Evolutionary conservation across 345 rosid species (phyloP), one percentile per base, ranked within the genome.

Genomic region (Sonneratia caseolaris): DNA sequence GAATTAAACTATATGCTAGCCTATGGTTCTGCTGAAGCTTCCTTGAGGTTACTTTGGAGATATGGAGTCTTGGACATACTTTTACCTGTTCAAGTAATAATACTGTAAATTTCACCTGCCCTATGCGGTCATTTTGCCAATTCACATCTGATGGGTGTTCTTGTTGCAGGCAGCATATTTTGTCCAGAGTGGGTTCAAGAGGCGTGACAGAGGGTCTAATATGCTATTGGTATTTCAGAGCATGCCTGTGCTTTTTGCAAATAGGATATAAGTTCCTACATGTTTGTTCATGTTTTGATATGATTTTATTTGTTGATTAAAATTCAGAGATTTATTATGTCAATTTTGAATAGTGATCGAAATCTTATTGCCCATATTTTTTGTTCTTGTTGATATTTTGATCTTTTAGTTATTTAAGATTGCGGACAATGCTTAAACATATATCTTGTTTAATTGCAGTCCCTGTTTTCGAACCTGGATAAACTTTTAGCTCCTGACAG

Each of bases 1-100:
- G 99, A 96, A 87, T 81, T 92, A 92, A 96, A 96, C 79, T 92
- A 92, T 81, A 91, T 96, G 99, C 80, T 96, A 56, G 93, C 99
- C 21, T 91, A 89, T 82, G 99, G 99, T 68, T 91, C 97, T 65
- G 96, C 94, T 37, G 97, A 92, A 87, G 89, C 98, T 73, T 92
- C 99, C 75, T 78, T 96, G 71, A 88, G 98, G 76, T 79, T 87
- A 74, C 73, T 96, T 62, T 96, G 97, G 99, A 96, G 83, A 83
- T 92, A 90, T 72, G 99, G 98, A 56, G 90, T 92, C 71, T 83
- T 96, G 18, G 99, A 92, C 80, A 70, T 91, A 74, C 84, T 96
- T 79, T 67, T 96, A 71, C 99, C 99, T 8, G 48, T 91, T 76
- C 98, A 91, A 89, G 98, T 88, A 64, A 71, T 37, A 51, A 19